A percentile compares a stretch with the other conserved stretches of the same genome.
Evolutionary conservation across 2,329 filamentous ascomycete species (phyloP).

Genomic region (Cryphonectria naterciae): DNA sequence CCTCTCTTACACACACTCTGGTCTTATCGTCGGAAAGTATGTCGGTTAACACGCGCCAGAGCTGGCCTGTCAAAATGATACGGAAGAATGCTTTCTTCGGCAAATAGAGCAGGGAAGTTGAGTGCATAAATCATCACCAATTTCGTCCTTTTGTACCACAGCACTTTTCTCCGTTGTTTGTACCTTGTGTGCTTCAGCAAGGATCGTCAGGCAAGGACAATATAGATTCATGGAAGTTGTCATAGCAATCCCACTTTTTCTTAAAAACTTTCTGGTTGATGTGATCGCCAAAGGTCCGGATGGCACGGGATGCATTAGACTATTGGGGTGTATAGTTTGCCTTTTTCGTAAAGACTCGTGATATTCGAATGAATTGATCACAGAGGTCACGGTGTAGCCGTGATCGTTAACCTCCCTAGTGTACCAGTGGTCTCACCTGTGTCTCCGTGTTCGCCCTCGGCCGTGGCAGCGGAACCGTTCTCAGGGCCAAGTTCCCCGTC

Average conservation of each 20-base stretch:
- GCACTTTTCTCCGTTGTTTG: slow-evolving; percentile 29
- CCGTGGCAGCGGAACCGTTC: background rate
- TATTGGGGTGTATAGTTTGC: background rate
- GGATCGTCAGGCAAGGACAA: slow-evolving; percentile 27
- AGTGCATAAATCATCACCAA: slow-evolving; percentile 27
- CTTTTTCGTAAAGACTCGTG: background rate
- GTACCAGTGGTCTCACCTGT: slow-evolving; percentile 27
- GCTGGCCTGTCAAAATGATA: slow-evolving; percentile 26
- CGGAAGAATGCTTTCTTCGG: slow-evolving; percentile 26
- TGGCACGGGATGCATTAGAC: background rate
- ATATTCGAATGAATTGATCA: background rate
- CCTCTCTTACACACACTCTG: slow-evolving; percentile 28
- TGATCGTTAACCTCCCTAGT: slow-evolving; percentile 29
- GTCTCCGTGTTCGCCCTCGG: background rate
- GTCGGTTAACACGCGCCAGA: slow-evolving; percentile 25
- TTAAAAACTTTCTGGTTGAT: background rate
- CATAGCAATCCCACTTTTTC: slow-evolving; percentile 20
- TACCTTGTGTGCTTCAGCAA: slow-evolving; percentile 24
- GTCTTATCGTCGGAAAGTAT: slow-evolving; percentile 30
- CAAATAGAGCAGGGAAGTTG: slow-evolving; percentile 28
- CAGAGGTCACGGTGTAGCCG: slow-evolving; percentile 21
- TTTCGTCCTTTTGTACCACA: slow-evolving; percentile 30
- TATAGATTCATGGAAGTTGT: slow-evolving; percentile 29
- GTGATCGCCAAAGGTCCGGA: background rate
- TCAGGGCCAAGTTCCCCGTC: slow-evolving; percentile 36